These are phyloP conservation scores for Gloeostereum incarnatum DNA, from an alignment of 768 basidiomycete species.

Conservation along the genomic window DNA sequence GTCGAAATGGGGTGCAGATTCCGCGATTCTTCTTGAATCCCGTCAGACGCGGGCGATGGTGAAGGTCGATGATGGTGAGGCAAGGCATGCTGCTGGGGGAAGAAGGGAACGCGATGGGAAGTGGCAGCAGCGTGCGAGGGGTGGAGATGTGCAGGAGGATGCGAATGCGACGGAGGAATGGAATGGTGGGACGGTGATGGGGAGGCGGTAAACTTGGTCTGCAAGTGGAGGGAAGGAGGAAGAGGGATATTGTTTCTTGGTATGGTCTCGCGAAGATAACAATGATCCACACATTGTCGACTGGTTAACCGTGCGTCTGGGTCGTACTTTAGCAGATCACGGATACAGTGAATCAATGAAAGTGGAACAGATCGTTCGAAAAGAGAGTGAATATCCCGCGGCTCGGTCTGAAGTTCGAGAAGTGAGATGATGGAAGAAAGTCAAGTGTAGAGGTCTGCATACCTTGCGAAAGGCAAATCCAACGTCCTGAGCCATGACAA, in stretches of 20 bases:
- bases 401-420: conserved; percentile 48
- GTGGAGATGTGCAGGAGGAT: conserved; percentile 27
- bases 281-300: conserved; percentile 78
- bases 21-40: conserved; percentile 16
- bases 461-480: conserved; percentile 92
- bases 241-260: conserved; percentile 58
- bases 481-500: conserved; percentile 78
- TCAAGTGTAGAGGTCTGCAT: conserved; percentile 14
- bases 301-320: conserved; percentile 82
- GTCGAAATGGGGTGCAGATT: not conserved
- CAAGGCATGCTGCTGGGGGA: conserved; percentile 15
- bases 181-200: conserved; percentile 18
- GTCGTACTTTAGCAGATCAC: conserved; percentile 87
- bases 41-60: conserved; percentile 16
- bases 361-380: conserved; percentile 75
- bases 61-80: conserved; percentile 16
- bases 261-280: conserved; percentile 78
- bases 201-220: conserved; percentile 28
- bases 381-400: conserved; percentile 57
- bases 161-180: conserved; percentile 37
- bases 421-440: conserved; percentile 7
- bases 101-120: conserved; percentile 46
- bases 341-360: conserved; percentile 85
- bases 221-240: conserved; percentile 39
- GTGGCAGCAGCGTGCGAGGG: conserved; percentile 33